Evolutionary conservation across 257 asterid species (phyloP).

Genomic region (Solanum pinnatisectum): DNA sequence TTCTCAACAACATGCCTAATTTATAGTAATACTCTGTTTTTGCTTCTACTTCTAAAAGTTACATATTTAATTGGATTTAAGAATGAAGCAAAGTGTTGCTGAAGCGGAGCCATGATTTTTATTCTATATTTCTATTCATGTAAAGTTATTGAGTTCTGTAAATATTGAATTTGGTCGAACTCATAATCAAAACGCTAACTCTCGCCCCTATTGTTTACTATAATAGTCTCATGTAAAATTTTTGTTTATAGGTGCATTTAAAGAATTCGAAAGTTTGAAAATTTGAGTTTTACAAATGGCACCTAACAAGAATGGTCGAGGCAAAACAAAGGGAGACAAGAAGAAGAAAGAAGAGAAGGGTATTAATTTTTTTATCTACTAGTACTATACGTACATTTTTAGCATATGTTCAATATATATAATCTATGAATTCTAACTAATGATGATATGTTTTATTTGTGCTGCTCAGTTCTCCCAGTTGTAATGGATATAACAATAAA

Average conservation of each 20-base stretch:
- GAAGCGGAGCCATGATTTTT: not conserved
- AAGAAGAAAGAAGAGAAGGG: slow-evolving; percentile 96
- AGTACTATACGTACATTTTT: not conserved
- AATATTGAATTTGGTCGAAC: not conserved
- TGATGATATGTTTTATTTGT: not conserved
- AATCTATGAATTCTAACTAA: not conserved
- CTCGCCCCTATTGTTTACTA: not conserved
- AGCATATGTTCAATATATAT: not conserved
- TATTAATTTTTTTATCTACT: slow-evolving; percentile 7
- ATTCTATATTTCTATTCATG: not conserved
- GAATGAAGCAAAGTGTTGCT: not conserved
- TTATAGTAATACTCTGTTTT: not conserved
- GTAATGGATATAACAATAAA: slow-evolving; percentile 71
- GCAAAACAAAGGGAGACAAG: slow-evolving; percentile 84
- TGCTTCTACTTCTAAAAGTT: not conserved
- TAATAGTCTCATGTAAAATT: not conserved
- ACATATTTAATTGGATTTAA: not conserved
- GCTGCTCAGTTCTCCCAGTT: slow-evolving; percentile 77
- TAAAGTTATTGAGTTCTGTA: not conserved
- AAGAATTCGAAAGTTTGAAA: not conserved
- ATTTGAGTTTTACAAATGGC: slow-evolving; percentile 43
- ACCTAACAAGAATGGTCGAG: slow-evolving; percentile 72
- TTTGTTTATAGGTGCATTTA: not conserved
- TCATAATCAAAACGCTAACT: not conserved
- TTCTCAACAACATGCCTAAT: not conserved